Evolutionary conservation across 140 eudicot genomes (phyloP).

Genomic region (Anethum foeniculum): DNA sequence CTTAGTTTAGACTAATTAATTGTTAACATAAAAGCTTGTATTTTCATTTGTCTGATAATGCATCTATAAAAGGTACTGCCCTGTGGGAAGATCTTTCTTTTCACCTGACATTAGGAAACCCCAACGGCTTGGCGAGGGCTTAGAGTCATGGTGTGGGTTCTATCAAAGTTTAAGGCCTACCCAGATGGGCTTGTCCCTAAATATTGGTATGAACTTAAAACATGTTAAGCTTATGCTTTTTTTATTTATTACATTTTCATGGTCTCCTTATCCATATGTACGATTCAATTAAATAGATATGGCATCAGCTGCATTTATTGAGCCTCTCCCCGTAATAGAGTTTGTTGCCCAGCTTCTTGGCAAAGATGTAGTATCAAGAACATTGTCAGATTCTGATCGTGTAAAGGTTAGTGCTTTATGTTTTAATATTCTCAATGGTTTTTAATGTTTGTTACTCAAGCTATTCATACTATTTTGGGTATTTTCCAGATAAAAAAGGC

Average conservation of each 20-base stretch:
- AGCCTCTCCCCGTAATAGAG: constrained; percentile 72
- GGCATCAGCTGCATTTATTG: constrained; percentile 81
- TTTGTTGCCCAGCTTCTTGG: constrained; percentile 75
- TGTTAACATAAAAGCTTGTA: background rate
- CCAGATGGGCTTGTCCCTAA: constrained; percentile 78
- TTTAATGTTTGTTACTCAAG: background rate
- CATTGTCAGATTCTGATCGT: constrained; percentile 71
- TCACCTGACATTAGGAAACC: constrained; percentile 57
- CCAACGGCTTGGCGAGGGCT: constrained; percentile 66
- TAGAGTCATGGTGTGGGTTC: constrained; percentile 85
- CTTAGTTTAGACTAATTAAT: background rate
- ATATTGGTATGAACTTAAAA: constrained; percentile 36
- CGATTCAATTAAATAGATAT: constrained; percentile 37
- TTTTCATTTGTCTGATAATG: constrained; percentile 1
- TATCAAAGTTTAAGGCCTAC: constrained; percentile 76
- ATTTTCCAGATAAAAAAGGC: constrained; percentile 56
- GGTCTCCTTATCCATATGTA: background rate
- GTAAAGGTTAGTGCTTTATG: constrained; percentile 38
- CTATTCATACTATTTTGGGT: background rate
- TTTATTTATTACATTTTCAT: background rate
- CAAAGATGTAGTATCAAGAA: constrained; percentile 55
- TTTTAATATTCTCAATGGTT: background rate
- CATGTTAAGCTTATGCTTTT: background rate
- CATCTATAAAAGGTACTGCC: constrained; percentile 36
- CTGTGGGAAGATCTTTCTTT: constrained; percentile 69